Evolutionary conservation across 1,284 basidiomycete species (phyloP).

Genomic region (Tilletia walkeri): DNA sequence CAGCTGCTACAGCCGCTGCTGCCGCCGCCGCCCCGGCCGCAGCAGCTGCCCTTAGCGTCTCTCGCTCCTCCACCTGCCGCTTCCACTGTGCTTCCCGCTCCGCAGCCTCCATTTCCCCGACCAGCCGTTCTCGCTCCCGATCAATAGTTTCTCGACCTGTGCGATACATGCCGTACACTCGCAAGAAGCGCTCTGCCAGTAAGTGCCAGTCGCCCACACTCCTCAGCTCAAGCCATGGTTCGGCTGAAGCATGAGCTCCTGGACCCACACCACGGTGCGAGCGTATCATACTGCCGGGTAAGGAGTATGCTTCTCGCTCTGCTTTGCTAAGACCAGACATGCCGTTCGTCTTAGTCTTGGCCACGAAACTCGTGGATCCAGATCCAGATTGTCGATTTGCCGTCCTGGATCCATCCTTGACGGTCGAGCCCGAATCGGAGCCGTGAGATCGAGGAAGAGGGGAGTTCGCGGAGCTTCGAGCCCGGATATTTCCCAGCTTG

Average conservation of each 20-base stretch:
- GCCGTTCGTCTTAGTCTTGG: background rate
- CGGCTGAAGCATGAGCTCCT: background rate
- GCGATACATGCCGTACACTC: slow-evolving; percentile 2
- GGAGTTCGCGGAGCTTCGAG: too few relatives aligned
- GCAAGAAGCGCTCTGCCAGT: slow-evolving; percentile 11
- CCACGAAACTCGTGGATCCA: background rate
- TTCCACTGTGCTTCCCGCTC: slow-evolving; percentile 2
- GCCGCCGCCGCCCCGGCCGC: background rate
- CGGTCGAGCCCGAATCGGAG: background rate
- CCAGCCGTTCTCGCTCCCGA: background rate
- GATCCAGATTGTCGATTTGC: background rate
- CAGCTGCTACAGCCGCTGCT: background rate
- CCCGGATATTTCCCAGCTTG: too few relatives aligned
- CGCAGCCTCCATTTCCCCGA: slow-evolving; percentile 8
- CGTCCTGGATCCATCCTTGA: background rate
- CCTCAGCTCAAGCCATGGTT: slow-evolving; percentile 8
- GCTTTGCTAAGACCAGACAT: background rate
- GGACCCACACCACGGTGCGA: slow-evolving; percentile 6
- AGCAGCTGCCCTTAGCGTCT: background rate
- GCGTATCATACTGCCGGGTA: slow-evolving; percentile 10
- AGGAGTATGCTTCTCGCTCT: background rate
- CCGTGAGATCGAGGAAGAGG: too few relatives aligned
- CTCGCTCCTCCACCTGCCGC: background rate
- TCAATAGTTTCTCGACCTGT: slow-evolving; percentile 2
- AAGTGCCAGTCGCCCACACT: slow-evolving; percentile 15